Evolutionary conservation across 2,329 filamentous ascomycete species (phyloP).

Genomic region (Fusarium azukiicola): DNA sequence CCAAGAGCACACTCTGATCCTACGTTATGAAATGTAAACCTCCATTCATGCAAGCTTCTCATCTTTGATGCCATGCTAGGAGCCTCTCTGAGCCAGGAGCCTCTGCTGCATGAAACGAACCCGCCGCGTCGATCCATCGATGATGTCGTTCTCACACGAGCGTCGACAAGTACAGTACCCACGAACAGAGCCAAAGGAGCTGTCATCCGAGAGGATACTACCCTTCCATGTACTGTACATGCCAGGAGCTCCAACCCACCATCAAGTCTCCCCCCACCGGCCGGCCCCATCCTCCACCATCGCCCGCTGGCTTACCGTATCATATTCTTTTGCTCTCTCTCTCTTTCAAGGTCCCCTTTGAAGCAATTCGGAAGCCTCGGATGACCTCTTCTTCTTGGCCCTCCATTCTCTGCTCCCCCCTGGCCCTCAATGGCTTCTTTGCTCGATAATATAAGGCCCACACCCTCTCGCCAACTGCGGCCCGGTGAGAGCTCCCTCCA

Average conservation of each 20-base stretch:
- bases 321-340: slow-evolving; percentile 11
- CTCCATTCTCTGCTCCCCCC: slow-evolving; percentile 20
- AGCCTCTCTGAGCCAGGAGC: not conserved
- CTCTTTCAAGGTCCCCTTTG: slow-evolving; percentile 26
- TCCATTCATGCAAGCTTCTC: slow-evolving; percentile 1
- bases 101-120: slow-evolving; percentile 12
- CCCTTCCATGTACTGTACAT: slow-evolving; percentile 18
- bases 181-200: slow-evolving; percentile 13
- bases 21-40: slow-evolving; percentile 1
- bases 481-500: slow-evolving; percentile 22
- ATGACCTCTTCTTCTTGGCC: slow-evolving; percentile 35
- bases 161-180: slow-evolving; percentile 22
- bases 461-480: slow-evolving; percentile 15
- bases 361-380: slow-evolving; percentile 57
- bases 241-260: slow-evolving; percentile 19
- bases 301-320: slow-evolving; percentile 40
- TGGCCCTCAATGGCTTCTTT: slow-evolving; percentile 29
- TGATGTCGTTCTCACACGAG: slow-evolving; percentile 26
- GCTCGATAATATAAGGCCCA: slow-evolving; percentile 31
- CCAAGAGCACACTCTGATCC: not conserved
- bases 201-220: slow-evolving; percentile 13
- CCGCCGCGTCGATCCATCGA: slow-evolving; percentile 41
- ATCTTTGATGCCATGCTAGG: not conserved
- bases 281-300: slow-evolving; percentile 41
- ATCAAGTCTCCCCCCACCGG: slow-evolving; percentile 35